Conservation (phyloP, 2,329 filamentous ascomycete species). For the Ophiostoma montium region DNA sequence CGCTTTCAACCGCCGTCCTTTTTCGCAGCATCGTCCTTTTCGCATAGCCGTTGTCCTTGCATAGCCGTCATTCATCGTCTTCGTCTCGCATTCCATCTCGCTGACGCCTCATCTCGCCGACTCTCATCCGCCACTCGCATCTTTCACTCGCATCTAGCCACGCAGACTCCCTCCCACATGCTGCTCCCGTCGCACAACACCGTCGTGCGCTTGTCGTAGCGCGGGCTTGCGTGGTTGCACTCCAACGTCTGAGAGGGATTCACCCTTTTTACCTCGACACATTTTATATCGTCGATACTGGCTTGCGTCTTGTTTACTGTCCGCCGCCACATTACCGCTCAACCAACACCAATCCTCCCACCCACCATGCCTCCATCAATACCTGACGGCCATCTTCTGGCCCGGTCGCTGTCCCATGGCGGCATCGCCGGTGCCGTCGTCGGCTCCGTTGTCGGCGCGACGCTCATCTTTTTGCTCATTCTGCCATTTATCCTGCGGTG, state of each 20-base stretch:
- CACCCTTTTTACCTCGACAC: no score
- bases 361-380: conserved; percentile 8
- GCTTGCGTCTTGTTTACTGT: no score
- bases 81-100: no score
- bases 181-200: conserved; percentile 9
- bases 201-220: conserved; percentile 11
- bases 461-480: conserved; percentile 19
- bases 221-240: conserved; percentile 8
- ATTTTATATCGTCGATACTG: no score
- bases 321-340: no score
- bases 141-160: not conserved
- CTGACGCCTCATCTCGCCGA: not conserved
- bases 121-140: not conserved
- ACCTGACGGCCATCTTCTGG: conserved; percentile 1
- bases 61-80: no score
- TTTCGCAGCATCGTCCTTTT: no score
- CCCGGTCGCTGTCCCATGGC: conserved; percentile 17
- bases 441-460: conserved; percentile 19
- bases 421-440: conserved; percentile 22
- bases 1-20: no score
- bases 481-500: conserved; percentile 21
- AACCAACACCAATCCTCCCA: no score
- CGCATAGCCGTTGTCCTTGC: no score
- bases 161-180: conserved; percentile 6
- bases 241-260: no score